phyloP scores from a whole-genome alignment of 2,329 filamentous ascomycete genomes.

The Arthrobotrys conoides region DNA sequence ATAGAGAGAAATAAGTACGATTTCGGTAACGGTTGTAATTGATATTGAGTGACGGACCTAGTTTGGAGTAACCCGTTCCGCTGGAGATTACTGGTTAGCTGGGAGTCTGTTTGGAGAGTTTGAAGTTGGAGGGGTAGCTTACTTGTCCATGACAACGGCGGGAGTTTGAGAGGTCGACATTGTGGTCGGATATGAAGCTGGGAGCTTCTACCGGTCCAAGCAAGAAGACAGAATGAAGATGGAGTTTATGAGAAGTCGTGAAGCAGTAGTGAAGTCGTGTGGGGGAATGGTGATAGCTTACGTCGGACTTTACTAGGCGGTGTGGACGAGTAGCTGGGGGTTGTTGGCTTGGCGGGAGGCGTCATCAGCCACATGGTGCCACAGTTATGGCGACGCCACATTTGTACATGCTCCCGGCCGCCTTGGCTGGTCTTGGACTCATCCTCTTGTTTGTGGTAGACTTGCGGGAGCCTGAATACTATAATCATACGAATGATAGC shows the following conservation, averaged over 20 bases:
- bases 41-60: conserved; percentile 76
- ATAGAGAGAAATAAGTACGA: conserved; percentile 9
- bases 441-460: background rate
- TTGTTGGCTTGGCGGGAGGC: background rate
- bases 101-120: conserved; percentile 32
- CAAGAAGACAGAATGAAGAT: background rate
- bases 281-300: conserved; percentile 34
- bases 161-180: conserved; percentile 97
- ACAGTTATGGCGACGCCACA: background rate
- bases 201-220: conserved; percentile 31
- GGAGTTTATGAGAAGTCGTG: conserved; percentile 11
- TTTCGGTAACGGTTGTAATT: background rate
- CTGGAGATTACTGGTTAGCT: conserved; percentile 70
- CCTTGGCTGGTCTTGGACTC: background rate
- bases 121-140: conserved; percentile 69
- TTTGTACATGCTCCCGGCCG: background rate
- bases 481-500: too few species aligned
- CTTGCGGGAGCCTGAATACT: too few species aligned
- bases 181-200: conserved; percentile 51
- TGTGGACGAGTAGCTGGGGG: conserved; percentile 1
- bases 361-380: background rate
- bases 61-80: conserved; percentile 99
- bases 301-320: conserved; percentile 4
- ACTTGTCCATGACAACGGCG: conserved; percentile 99
- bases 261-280: conserved; percentile 42